Conservation (phyloP, 2,329 filamentous ascomycete species). For the Penicillium sp. region DNA sequence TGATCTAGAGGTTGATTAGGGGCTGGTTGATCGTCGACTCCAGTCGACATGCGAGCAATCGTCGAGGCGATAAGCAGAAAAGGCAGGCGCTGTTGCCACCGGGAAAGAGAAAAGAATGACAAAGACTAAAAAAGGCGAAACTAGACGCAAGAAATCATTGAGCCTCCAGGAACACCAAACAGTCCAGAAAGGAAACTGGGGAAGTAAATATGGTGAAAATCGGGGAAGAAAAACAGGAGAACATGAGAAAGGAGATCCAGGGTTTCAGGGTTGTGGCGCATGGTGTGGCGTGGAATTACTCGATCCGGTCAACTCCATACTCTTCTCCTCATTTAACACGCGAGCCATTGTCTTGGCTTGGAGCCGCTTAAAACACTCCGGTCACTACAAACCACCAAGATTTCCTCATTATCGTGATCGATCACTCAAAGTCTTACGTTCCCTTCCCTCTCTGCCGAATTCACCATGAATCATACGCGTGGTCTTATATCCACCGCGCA, state of each 20-base stretch:
- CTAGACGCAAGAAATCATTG: conserved; percentile 26
- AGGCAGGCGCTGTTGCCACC: conserved; percentile 20
- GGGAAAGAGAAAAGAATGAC: conserved; percentile 25
- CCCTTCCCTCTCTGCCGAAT: not conserved
- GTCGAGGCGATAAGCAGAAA: conserved; percentile 16
- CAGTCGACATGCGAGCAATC: conserved; percentile 56
- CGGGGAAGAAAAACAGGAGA: conserved; percentile 7
- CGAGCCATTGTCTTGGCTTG: not conserved
- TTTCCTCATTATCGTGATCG: not conserved
- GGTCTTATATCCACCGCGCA: conserved; percentile 34
- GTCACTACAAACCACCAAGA: not conserved
- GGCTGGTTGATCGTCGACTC: conserved; percentile 51
- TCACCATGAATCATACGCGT: conserved; percentile 34
- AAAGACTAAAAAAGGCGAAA: conserved; percentile 11
- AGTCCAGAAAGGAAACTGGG: conserved; percentile 19
- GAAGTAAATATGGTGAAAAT: conserved; percentile 6
- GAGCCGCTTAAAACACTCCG: not conserved
- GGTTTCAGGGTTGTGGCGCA: conserved; percentile 25
- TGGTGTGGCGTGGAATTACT: conserved; percentile 22
- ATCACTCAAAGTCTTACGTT: not conserved
- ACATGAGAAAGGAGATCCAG: conserved; percentile 23
- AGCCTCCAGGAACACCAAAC: conserved; percentile 27
- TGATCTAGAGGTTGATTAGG: conserved; percentile 56
- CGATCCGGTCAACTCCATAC: conserved; percentile 14
- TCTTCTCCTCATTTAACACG: not conserved